A percentile compares a stretch with the other conserved stretches of the same genome.
Evolutionary conservation across 805 yeast species (phyloP).

Genomic region (Wickerhamiella bombiphila): DNA sequence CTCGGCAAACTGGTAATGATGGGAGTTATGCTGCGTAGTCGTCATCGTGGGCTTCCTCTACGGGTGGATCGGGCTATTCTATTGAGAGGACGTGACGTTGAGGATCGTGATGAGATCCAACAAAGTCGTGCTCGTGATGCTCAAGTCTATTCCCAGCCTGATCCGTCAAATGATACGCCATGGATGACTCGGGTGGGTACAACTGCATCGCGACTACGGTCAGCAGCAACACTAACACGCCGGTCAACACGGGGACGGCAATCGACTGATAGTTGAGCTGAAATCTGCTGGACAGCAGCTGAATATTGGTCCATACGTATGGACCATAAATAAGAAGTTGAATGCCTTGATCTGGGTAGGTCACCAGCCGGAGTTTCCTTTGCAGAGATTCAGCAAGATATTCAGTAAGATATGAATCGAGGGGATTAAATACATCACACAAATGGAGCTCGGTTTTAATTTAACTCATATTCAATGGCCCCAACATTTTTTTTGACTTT

Average conservation of each 20-base stretch:
- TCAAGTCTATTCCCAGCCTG: conserved; percentile 4
- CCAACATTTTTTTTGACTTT: too few relatives aligned
- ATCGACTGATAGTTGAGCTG: too few relatives aligned
- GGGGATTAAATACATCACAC: too few relatives aligned
- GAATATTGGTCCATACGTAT: too few relatives aligned
- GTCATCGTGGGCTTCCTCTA: conserved; percentile 94
- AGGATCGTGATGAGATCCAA: conserved; percentile 17
- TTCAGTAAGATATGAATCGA: too few relatives aligned
- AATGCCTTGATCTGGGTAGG: too few relatives aligned
- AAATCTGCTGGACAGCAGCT: too few relatives aligned
- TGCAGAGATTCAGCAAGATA: too few relatives aligned
- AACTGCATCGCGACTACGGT: conserved; percentile 11
- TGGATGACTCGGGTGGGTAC: conserved; percentile 17
- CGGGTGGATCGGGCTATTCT: conserved; percentile 86
- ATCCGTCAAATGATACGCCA: not conserved
- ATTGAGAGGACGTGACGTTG: conserved; percentile 48
- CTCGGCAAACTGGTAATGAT: conserved; percentile 73
- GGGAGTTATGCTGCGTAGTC: conserved; percentile 84
- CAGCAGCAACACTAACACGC: conserved; percentile 5
- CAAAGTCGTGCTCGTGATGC: conserved; percentile 14
- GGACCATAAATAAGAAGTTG: too few relatives aligned
- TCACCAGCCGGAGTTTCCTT: too few relatives aligned
- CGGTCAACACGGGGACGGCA: not conserved
- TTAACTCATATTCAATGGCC: too few relatives aligned
- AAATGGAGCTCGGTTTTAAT: too few relatives aligned